Base-by-base conservation (phyloP, 1,284 basidiomycete genomes). In the Papiliotrema terrestris region DNA sequence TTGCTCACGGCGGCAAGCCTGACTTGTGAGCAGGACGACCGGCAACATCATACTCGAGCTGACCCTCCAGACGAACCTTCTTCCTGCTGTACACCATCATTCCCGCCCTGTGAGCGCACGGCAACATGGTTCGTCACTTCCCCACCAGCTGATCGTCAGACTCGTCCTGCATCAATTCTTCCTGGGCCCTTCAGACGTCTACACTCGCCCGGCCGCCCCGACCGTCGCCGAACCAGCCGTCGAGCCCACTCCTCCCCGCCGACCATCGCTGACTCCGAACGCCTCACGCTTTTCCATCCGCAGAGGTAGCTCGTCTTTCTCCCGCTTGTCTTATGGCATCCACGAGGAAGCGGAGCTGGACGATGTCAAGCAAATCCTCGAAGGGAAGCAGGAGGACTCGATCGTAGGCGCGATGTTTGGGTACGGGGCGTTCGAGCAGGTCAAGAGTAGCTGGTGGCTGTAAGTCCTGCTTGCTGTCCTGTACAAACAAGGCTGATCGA, bases 31-130 rank as follows among this genome's bases (percentile, higher is more conserved):
- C 45, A 14, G 11, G 15, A 44, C n/a, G 15, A 25, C 14, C 6
- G 0, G 43, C 14, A 8, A 22, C 19, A 22, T 25, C 38, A 41
- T 14, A n/a, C 3, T 46, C 8, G 39, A 45, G 17, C 41, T 37
- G 20, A 36, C n/a, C 14, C 17, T 9, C 9, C 25, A 66, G 74
- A 6, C 56, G 65, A 9, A 67, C 63, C 4, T 78, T 74, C 61
- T 78, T 78, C 59, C 68, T 72, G 65, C 49, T 55, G 4, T 78
- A 78, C 54, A 58, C 66, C 6, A 51, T 71, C 29, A 63, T 78
- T 14, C 74, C 75, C 11, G 49, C 65, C 4, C 37, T 74, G 76
- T 76, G 50, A 57, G 74, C 32, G n/a, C n/a, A n/a, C 15, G n/a
- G n/a, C n/a, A n/a, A n/a, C n/a, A n/a, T n/a, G n/a, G n/a, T 42